Evolutionary conservation across 495 filamentous ascomycete species (phyloP).

Genomic region (Tetracladium setigerum): DNA sequence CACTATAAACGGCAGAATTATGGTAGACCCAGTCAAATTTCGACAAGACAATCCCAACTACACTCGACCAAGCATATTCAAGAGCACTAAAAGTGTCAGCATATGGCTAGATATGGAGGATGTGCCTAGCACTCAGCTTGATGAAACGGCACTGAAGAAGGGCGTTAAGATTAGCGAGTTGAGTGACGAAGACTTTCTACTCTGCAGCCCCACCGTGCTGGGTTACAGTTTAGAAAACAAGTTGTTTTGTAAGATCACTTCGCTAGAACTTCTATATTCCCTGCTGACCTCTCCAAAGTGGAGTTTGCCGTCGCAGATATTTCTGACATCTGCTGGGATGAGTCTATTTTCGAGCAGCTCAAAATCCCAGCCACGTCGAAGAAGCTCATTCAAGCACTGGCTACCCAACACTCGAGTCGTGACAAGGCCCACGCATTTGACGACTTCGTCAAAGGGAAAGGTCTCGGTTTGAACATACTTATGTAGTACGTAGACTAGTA

Average conservation of each 20-base stretch:
- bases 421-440: slow-evolving; percentile 4
- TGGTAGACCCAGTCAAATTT: slow-evolving; percentile 22
- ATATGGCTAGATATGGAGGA: slow-evolving; percentile 1
- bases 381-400: slow-evolving; percentile 5
- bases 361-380: not conserved
- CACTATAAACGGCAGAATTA: slow-evolving; percentile 21
- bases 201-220: slow-evolving; percentile 23
- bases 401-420: not conserved
- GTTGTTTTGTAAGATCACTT: slow-evolving; percentile 19
- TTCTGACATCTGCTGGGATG: slow-evolving; percentile 21
- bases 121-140: not conserved
- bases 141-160: not conserved
- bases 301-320: slow-evolving; percentile 28
- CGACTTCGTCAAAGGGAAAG: slow-evolving; percentile 8
- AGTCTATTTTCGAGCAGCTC: not conserved
- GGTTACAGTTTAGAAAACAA: slow-evolving; percentile 25
- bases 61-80: slow-evolving; percentile 15
- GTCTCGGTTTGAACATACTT: slow-evolving; percentile 4
- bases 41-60: slow-evolving; percentile 25
- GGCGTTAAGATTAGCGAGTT: slow-evolving; percentile 8
- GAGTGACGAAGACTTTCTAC: slow-evolving; percentile 22
- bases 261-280: not conserved
- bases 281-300: slow-evolving; percentile 13
- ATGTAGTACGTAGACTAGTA: slow-evolving; percentile 4
- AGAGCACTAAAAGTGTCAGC: not conserved